These are phyloP conservation scores for Athelia psychrophila DNA, from an alignment of 1,284 basidiomycete species.

Conservation along the genomic window DNA sequence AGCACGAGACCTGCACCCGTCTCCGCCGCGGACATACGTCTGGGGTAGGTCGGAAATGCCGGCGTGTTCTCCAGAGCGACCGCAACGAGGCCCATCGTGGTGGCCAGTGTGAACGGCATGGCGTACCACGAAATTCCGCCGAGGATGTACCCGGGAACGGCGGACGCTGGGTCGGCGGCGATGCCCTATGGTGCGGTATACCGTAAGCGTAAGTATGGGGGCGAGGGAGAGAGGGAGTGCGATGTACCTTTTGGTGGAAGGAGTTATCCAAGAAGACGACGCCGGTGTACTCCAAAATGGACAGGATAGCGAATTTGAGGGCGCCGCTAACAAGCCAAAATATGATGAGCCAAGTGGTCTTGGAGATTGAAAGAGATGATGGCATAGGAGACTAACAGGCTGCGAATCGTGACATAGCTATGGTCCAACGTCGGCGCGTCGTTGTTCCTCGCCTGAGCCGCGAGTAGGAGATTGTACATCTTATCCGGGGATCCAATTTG, in stretches of 20 bases:
- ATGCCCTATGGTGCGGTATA: conserved; percentile 17
- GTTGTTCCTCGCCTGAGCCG: neutral
- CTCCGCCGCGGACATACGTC: conserved; percentile 8
- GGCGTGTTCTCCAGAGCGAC: conserved; percentile 21
- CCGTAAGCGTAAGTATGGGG: too few species aligned
- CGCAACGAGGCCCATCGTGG: conserved; percentile 37
- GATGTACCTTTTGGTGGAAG: too few species aligned
- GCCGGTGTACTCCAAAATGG: too few species aligned
- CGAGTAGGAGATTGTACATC: neutral
- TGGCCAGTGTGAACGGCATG: conserved; percentile 38
- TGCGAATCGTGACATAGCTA: neutral
- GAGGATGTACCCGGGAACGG: conserved; percentile 29
- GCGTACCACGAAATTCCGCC: conserved; percentile 37
- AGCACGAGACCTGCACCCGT: conserved; percentile 29
- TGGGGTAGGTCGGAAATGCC: conserved; percentile 5
- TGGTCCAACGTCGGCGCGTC: neutral
- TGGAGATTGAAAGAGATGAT: too few species aligned
- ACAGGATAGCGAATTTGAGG: too few species aligned
- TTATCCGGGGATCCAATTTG: neutral
- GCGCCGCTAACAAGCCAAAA: too few species aligned
- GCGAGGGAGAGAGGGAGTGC: too few species aligned
- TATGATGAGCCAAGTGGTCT: too few species aligned
- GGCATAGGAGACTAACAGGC: too few species aligned
- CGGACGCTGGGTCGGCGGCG: conserved; percentile 25
- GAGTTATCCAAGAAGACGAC: too few species aligned